These are phyloP conservation scores for Trypanosoma caninum DNA, from an alignment of 208 protist genomes.

Conservation along the genomic window DNA sequence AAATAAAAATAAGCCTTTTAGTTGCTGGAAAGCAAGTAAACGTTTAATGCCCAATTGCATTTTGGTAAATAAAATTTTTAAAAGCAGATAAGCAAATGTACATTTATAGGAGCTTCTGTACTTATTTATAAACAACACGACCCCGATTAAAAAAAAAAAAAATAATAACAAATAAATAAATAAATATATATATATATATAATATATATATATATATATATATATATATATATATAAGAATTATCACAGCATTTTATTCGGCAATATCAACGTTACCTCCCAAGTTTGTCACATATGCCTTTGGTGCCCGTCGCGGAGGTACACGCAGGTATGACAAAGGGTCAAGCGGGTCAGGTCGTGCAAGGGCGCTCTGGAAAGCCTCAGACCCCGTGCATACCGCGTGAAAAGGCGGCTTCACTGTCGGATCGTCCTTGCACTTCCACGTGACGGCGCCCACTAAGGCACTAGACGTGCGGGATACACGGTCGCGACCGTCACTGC, in stretches of 20 bases:
- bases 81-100: too few species aligned
- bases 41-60: too few species aligned
- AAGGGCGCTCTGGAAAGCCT: conserved; percentile 63
- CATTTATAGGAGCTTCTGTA: too few species aligned
- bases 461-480: background rate
- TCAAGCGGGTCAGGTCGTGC: conserved; percentile 71
- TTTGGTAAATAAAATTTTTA: too few species aligned
- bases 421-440: conserved; percentile 60
- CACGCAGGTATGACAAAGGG: conserved; percentile 71
- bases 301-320: conserved; percentile 55
- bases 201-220: too few species aligned
- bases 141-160: too few species aligned
- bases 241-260: background rate
- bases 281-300: conserved; percentile 62
- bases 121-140: too few species aligned
- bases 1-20: background rate
- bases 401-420: conserved; percentile 70
- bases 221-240: background rate
- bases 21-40: background rate
- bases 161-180: too few species aligned
- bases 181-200: too few species aligned
- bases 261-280: conserved; percentile 27
- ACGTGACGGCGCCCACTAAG: conserved; percentile 29
- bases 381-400: conserved; percentile 55
- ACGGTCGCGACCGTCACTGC: background rate